A percentile compares a stretch with the other conserved stretches of the same genome.
phyloP scores from a whole-genome alignment of 352 stramenopile genomes.

The Phytophthora colocasiae region DNA sequence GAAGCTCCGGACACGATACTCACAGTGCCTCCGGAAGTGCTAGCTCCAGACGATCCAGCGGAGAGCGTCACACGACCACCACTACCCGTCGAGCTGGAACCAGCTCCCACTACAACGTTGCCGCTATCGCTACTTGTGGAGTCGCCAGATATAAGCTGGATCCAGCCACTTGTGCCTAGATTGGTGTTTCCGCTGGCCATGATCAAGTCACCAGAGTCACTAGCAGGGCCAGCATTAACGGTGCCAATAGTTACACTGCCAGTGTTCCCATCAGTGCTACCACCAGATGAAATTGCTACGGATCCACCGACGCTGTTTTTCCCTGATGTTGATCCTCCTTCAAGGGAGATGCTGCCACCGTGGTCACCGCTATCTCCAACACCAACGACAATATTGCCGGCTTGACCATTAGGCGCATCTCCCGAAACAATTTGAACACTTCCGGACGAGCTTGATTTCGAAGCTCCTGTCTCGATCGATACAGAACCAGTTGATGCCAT shows the following conservation, averaged over 20 bases:
- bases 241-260: constrained; percentile 29
- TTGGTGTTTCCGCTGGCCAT: constrained; percentile 20
- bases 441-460: constrained; percentile 23
- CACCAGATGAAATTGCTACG: constrained; percentile 28
- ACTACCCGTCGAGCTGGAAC: constrained; percentile 21
- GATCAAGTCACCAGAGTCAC: no score
- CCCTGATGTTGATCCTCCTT: constrained; percentile 28
- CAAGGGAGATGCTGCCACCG: constrained; percentile 33
- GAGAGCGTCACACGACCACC: constrained; percentile 26
- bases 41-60: constrained; percentile 18
- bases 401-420: constrained; percentile 30
- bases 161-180: constrained; percentile 20
- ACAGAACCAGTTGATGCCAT: constrained; percentile 30
- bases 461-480: constrained; percentile 31
- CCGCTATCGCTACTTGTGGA: no score
- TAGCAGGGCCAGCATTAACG: constrained; percentile 11
- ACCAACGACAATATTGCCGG: constrained; percentile 36
- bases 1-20: constrained; percentile 22
- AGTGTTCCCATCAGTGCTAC: constrained; percentile 18
- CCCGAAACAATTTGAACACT: constrained; percentile 35
- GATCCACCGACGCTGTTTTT: constrained; percentile 26
- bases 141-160: no score
- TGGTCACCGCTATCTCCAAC: constrained; percentile 30
- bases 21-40: constrained; percentile 20
- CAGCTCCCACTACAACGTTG: constrained; percentile 18